These are phyloP conservation scores for Zizania latifolia DNA, from an alignment of 176 grass and related monocot genomes.

Conservation along the genomic window DNA sequence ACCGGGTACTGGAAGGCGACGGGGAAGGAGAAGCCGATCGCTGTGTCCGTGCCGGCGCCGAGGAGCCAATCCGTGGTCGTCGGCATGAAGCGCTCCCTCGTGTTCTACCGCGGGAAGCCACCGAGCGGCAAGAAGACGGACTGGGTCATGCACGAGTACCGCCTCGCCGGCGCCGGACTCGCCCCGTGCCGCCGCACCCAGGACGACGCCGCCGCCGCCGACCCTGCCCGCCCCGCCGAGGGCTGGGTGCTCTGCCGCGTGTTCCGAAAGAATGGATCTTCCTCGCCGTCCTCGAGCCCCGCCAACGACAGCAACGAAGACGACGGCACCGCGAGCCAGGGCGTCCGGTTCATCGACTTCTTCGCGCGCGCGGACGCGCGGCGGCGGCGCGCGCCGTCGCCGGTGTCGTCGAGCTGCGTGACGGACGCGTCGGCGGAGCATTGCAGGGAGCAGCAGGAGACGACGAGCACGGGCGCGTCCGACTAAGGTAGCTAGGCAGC, in stretches of 20 bases:
- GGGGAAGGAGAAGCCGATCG: slow-evolving; percentile 59
- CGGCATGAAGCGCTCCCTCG: slow-evolving; percentile 57
- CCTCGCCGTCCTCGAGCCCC: not conserved
- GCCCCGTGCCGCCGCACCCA: slow-evolving; percentile 25
- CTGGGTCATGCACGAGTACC: slow-evolving; percentile 82
- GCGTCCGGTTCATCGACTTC: slow-evolving; percentile 58
- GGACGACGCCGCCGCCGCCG: not conserved
- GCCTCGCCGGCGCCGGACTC: slow-evolving; percentile 43
- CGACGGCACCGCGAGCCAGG: not conserved
- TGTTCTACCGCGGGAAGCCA: slow-evolving; percentile 58
- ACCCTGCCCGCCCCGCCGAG: not conserved
- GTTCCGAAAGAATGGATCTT: slow-evolving; percentile 49
- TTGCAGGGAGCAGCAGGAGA: slow-evolving; percentile 57
- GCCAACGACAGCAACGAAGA: not conserved
- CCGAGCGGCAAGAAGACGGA: slow-evolving; percentile 48
- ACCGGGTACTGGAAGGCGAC: slow-evolving; percentile 72
- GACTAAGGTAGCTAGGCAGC: not conserved
- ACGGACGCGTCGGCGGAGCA: slow-evolving; percentile 42
- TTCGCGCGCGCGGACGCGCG: slow-evolving; percentile 34
- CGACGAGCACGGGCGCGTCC: slow-evolving; percentile 34
- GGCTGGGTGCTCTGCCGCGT: slow-evolving; percentile 84
- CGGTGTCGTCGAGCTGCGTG: slow-evolving; percentile 50
- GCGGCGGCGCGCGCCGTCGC: slow-evolving; percentile 19
- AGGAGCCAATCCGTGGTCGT: slow-evolving; percentile 32
- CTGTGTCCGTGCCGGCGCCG: not conserved